Evolutionary conservation across 768 basidiomycete genomes (phyloP), one percentile per base, ranked within the genome.

Genomic region (Lentinula aciculospora): DNA sequence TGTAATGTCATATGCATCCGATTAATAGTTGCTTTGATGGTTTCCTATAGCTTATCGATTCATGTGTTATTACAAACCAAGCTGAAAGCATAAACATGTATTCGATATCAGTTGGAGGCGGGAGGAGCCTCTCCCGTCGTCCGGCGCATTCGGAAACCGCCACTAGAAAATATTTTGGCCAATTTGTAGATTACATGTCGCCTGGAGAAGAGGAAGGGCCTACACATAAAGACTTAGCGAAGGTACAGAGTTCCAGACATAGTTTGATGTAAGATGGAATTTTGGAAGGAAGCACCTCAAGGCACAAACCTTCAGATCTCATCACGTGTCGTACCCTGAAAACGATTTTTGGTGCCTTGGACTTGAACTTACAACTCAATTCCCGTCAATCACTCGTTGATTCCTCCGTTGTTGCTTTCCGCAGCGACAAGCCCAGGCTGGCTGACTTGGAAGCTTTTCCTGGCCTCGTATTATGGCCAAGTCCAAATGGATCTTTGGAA

Each of bases 401-500:
- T 48, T 27, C 17, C 7, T 44, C 23, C 7, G 4, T 17, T 9
- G n/a, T 42, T 4, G 17, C 45, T 23, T 28, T 46, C 45, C n/a
- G 40, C 29, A 48, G 4, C 31, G 10, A 28, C 53, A 27, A 39
- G 28, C 25, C 36, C 53, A 15, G 28, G 53, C 53, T 55, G 37
- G 53, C 37, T 32, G n/a, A 36, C 53, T 17, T n/a, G 13, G 23
- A 46, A 23, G 42, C n/a, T 23, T 25, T 23, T 12, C 27, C 17
- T 29, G 37, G 28, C 44, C 27, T 44, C 25, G 57, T 40, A 60
- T 63, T 62, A 76, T 76, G 75, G 69, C 68, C 62, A 71, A 68
- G 66, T 72, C 72, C 73, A 76, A 42, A 69, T 74, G 70, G 64
- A 74, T 69, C 27, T 79, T 79, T 60, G 57, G 69, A 9, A 40